Evolutionary conservation across 108 stramenopile genomes (phyloP), one percentile per base, ranked within the genome.

Genomic region (Nitzschia sp.): DNA sequence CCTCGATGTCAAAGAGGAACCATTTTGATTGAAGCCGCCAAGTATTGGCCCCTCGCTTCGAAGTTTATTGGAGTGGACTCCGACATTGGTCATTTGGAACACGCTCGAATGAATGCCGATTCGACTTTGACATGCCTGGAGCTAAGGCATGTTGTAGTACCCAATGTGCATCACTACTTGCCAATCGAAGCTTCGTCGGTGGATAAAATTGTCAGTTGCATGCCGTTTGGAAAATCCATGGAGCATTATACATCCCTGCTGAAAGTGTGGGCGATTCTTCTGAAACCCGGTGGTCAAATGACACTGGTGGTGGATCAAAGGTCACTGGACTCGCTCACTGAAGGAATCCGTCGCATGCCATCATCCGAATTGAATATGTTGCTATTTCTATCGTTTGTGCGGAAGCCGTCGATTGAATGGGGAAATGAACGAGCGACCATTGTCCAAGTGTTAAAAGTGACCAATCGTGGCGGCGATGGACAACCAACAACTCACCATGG

Each of bases 41-140:
- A 45, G 28, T 69, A 36, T 53, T 54, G 68, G 68, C 68, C 68
- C 6, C 32, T 23, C 4, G 68, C 68, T 9, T 41, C 68, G 13
- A 41, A 41, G 13, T 58, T 29, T 26, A 6, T 41, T 31, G 68
- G 68, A 15, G 38, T 58, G 53, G 68, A 69, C 56, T 2, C 9
- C 19, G 36, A 69, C 36, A 9, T 11, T 16, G 68, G 53, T 4
- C 68, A 69, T 35, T 31, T 69, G 1, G 30, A 29, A 6, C 34
- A 68, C 28, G 68, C 57, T 13, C 35, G 11, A 26, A 44, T 36
- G 53, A 58, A 32, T 58, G 57, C 57, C 57, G 27, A 33, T 5
- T 58, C 57, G n/a, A 58, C 57, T 25, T 21, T 25, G 22, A 53
- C 52, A 25, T 25, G 23, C n/a, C 17, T 53, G 52, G 22, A 53